Evolutionary conservation across 2,329 filamentous ascomycete species (phyloP).

Genomic region (Calonectria pseudoreteaudii): DNA sequence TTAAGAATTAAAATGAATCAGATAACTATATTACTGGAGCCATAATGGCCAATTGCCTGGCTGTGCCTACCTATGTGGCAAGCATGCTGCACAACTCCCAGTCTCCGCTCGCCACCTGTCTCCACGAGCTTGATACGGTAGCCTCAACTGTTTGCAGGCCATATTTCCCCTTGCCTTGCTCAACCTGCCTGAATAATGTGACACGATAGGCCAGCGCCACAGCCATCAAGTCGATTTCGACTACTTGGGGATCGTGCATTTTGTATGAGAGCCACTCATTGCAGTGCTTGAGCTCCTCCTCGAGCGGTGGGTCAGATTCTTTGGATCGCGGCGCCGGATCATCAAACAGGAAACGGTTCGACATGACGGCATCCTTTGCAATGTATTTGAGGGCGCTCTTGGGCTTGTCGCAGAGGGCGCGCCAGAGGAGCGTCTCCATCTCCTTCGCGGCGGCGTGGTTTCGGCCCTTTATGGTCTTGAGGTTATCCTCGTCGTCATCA

Average conservation of each 20-base stretch:
- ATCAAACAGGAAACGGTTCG: constrained; percentile 44
- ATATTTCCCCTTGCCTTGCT: constrained; percentile 34
- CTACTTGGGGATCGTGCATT: constrained; percentile 43
- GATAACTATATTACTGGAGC: not conserved
- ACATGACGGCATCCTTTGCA: constrained; percentile 43
- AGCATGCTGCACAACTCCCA: constrained; percentile 46
- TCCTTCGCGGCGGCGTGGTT: constrained; percentile 42
- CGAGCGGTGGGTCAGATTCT: constrained; percentile 44
- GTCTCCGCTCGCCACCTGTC: constrained; percentile 43
- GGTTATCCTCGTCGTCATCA: constrained; percentile 38
- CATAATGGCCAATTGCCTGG: not conserved
- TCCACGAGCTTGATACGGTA: constrained; percentile 44
- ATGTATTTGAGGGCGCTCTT: constrained; percentile 43
- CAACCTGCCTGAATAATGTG: constrained; percentile 41
- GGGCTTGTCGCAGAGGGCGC: constrained; percentile 45
- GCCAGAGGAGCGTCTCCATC: constrained; percentile 46
- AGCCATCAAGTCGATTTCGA: constrained; percentile 44
- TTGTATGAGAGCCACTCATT: constrained; percentile 45
- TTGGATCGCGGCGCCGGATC: constrained; percentile 36
- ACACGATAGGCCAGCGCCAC: constrained; percentile 41
- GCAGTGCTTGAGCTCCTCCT: constrained; percentile 42
- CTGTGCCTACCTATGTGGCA: constrained; percentile 29
- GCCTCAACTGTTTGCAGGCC: constrained; percentile 40
- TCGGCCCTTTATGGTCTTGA: constrained; percentile 44
- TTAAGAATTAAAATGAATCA: not conserved